Conservation (phyloP, 345 rosid species). For the Rhodamnia rubescens region DNA sequence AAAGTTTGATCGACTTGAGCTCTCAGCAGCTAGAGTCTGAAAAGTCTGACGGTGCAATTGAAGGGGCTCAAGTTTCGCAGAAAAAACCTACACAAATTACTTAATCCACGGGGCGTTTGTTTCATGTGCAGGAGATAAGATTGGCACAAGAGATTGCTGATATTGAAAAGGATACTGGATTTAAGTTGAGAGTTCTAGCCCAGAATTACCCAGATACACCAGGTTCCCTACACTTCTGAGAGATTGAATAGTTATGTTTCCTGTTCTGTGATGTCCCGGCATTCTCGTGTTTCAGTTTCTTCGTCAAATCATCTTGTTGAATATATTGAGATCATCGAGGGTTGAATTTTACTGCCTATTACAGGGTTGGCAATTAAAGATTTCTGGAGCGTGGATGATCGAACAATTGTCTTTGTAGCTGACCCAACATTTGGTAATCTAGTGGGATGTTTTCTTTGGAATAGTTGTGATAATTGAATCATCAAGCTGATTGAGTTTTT, state of each 20-base stretch:
- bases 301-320: neutral
- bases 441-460: neutral
- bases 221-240: conserved; percentile 16
- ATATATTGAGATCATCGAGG: neutral
- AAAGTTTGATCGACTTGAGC: neutral
- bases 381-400: conserved; percentile 85
- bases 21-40: neutral
- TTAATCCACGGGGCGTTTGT: neutral
- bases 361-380: conserved; percentile 78
- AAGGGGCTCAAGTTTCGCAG: neutral
- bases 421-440: conserved; percentile 79
- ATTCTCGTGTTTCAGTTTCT: neutral
- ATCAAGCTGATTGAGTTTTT: neutral
- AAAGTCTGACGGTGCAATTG: neutral
- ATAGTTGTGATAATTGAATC: neutral
- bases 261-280: neutral
- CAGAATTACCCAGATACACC: conserved; percentile 95
- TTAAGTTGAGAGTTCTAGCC: conserved; percentile 74
- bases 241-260: neutral
- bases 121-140: conserved; percentile 55
- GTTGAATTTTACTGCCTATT: neutral
- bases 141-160: conserved; percentile 52
- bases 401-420: conserved; percentile 78
- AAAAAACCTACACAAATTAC: neutral
- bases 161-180: conserved; percentile 82